Evolutionary conservation across 148 eudicot species (phyloP).

Genomic region (Agrostemma githago): DNA sequence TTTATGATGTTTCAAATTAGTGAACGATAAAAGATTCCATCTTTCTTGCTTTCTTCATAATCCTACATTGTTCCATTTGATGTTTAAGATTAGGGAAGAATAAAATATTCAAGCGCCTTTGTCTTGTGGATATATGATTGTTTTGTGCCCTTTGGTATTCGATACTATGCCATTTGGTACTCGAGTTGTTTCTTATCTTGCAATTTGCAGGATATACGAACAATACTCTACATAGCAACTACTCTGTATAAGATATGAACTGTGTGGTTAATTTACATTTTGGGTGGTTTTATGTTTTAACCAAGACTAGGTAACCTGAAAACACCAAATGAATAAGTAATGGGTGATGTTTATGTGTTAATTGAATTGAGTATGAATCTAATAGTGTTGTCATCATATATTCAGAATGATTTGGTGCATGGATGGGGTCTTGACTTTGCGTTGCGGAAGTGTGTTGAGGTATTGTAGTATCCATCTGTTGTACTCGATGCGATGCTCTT

Average conservation of each 20-base stretch:
- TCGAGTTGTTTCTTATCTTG: background rate
- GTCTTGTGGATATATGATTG: background rate
- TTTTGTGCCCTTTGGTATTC: too few relatives aligned
- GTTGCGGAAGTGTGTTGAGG: constrained; percentile 80
- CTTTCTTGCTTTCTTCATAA: too few relatives aligned
- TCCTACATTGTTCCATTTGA: too few relatives aligned
- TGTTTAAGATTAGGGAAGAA: too few relatives aligned
- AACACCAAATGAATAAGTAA: too few relatives aligned
- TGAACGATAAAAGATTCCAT: too few relatives aligned
- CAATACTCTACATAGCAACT: too few relatives aligned
- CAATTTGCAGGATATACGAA: background rate
- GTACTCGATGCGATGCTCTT: background rate
- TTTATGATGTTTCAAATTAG: too few relatives aligned
- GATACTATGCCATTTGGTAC: too few relatives aligned
- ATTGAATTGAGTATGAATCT: background rate
- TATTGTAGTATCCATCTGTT: constrained; percentile 13
- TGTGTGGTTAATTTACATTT: background rate
- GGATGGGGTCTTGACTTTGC: constrained; percentile 98
- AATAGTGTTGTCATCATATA: background rate
- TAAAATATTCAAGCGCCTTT: background rate
- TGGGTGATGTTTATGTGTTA: too few relatives aligned
- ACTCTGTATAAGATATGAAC: background rate
- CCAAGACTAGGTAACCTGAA: constrained; percentile 21
- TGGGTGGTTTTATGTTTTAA: background rate
- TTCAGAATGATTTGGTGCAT: constrained; percentile 83